phyloP scores from a whole-genome alignment of 441 rosid genomes.

The Euphorbia neoarborescens region DNA sequence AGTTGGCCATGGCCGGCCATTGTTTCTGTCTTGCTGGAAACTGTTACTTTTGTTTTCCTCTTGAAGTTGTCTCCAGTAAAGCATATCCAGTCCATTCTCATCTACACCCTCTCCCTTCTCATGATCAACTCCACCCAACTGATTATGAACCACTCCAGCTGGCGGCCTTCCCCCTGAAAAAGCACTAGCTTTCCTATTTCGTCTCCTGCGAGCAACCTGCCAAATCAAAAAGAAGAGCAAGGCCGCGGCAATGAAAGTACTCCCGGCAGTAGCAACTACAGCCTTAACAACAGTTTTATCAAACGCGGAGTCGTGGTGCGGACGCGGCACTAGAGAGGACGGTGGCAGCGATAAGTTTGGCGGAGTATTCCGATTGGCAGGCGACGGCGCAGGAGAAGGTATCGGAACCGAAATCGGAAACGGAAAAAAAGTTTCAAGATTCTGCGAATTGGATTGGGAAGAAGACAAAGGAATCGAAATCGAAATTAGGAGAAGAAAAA shows the following conservation, averaged over 20 bases:
- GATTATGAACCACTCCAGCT: slow-evolving; percentile 20
- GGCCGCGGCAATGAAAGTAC: slow-evolving; percentile 45
- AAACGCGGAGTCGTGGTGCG: slow-evolving; percentile 12
- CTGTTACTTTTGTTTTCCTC: slow-evolving; percentile 26
- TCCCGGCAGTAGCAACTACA: slow-evolving; percentile 55
- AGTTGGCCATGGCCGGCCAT: not conserved
- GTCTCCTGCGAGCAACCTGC: slow-evolving; percentile 25
- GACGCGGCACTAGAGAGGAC: slow-evolving; percentile 1
- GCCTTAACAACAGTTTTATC: slow-evolving; percentile 40
- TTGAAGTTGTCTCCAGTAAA: slow-evolving; percentile 65
- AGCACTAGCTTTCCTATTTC: slow-evolving; percentile 17
- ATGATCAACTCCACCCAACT: slow-evolving; percentile 35
- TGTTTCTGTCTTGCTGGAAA: slow-evolving; percentile 21
- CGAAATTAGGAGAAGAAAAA: slow-evolving; percentile 8
- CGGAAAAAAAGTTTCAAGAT: slow-evolving; percentile 58
- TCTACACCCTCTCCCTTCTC: slow-evolving; percentile 55
- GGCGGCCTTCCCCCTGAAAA: slow-evolving; percentile 17
- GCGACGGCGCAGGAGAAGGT: slow-evolving; percentile 21
- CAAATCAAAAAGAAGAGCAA: slow-evolving; percentile 47
- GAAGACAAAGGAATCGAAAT: slow-evolving; percentile 26
- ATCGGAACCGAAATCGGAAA: not conserved
- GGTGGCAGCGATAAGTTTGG: slow-evolving; percentile 4
- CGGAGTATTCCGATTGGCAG: not conserved
- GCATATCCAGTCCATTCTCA: slow-evolving; percentile 73
- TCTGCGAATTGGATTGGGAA: slow-evolving; percentile 44